Base-by-base conservation (phyloP, 2,329 filamentous ascomycete genomes). In the Fulvia fulva region DNA sequence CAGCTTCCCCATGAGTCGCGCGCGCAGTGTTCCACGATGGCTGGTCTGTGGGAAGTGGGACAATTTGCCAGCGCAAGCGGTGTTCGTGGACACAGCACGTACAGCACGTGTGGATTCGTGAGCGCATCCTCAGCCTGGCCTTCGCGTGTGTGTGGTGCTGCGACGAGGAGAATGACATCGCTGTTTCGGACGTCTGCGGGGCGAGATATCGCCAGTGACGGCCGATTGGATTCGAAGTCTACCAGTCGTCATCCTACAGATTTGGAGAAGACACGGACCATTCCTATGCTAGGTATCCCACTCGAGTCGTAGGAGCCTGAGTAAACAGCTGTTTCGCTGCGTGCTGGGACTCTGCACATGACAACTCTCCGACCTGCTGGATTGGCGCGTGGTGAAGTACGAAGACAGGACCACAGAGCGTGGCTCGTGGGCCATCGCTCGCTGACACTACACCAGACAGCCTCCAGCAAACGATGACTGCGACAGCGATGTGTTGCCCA, bases 221-320 rank as follows among this genome's bases (percentile, higher is more conserved):
- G 37, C 14, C 37, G 37, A 41, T 19, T 41, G 37, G 12, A 6
- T 7, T 3, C 1, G 37, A 1, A 19, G 53, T 12, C 37, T 41
- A 9, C 30, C 30, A 23, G n/a, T 22, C 53, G 45, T 56, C 45
- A 50, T 55, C 23, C 21, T 37, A 46, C 53, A 55, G 53, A 12
- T 26, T 16, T 49, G 26, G 1, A 30, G 37, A 41, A n/a, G 11
- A 41, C 37, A 41, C 16, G 37, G 19, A 41, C 37, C 16, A 41
- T 41, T 41, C 37, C n/a, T n/a, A 41, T 41, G 16, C 37, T 19
- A 41, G 37, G 16, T 19, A n/a, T 41, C 14, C 16, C 37, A 41
- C 37, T 19, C 14, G 16, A 19, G 1, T 4, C 14, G 5, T 14
- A 19, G n/a, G 37, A 41, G 14, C 37, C 37, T 41, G 37, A 41